Percentiles rank a stretch among this genome's conserved stretches.
These are phyloP conservation scores for Yarrowia osloensis DNA, from an alignment of 805 yeast species.

Conservation along the genomic window DNA sequence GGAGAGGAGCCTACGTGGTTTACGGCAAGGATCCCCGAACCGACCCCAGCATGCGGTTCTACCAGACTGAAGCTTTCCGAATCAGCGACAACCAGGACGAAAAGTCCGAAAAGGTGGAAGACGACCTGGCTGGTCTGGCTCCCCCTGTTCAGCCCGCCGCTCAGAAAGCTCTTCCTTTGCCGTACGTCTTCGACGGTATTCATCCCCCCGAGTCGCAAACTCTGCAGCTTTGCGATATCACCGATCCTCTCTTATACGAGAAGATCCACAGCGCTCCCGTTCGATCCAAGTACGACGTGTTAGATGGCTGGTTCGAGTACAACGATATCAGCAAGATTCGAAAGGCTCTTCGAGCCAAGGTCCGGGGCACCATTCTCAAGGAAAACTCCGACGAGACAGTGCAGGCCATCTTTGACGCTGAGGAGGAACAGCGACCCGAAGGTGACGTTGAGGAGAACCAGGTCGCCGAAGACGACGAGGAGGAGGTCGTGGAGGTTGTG, in stretches of 20 bases:
- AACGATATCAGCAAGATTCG: constrained; percentile 65
- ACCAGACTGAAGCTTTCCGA: constrained; percentile 86
- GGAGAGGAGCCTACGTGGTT: constrained; percentile 82
- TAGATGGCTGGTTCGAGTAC: constrained; percentile 79
- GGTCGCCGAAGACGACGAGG: constrained; percentile 17
- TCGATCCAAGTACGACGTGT: constrained; percentile 52
- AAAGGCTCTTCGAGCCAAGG: constrained; percentile 67
- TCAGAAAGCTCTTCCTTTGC: constrained; percentile 36
- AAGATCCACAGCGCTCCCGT: constrained; percentile 48
- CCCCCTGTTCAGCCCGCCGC: constrained; percentile 40
- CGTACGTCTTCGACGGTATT: constrained; percentile 70
- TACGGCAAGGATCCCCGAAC: constrained; percentile 77
- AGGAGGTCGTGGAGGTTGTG: constrained; percentile 9
- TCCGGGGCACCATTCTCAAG: constrained; percentile 9
- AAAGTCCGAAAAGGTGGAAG: constrained; percentile 38
- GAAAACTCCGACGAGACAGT: constrained; percentile 9
- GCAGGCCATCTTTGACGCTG: constrained; percentile 32
- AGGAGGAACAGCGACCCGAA: constrained; percentile 39
- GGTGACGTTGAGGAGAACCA: constrained; percentile 31
- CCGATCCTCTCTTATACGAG: constrained; percentile 59
- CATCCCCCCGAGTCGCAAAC: constrained; percentile 67
- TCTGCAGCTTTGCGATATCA: constrained; percentile 77
- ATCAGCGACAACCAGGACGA: constrained; percentile 43
- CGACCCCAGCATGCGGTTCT: constrained; percentile 56
- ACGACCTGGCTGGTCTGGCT: constrained; percentile 33